Conservation (phyloP, 495 filamentous ascomycete species). For the Ramalina intermedia region DNA sequence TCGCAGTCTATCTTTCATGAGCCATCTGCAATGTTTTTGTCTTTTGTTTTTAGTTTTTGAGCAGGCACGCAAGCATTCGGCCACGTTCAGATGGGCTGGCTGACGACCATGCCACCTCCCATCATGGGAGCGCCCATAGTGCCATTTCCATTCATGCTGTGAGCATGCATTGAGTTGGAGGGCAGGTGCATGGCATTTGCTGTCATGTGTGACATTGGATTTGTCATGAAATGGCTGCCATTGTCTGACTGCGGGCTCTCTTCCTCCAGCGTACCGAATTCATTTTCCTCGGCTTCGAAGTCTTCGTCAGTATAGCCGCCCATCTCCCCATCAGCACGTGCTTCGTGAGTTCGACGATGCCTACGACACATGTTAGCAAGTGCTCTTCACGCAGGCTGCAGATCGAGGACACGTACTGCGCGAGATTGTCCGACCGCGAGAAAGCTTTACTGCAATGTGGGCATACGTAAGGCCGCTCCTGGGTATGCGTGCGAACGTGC, state of each 20-base stretch:
- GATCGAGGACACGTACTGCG: slow-evolving; percentile 57
- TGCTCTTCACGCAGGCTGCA: slow-evolving; percentile 57
- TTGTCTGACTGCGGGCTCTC: slow-evolving; percentile 42
- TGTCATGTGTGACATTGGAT: slow-evolving; percentile 43
- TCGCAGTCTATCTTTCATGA: too few relatives aligned
- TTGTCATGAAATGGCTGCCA: slow-evolving; percentile 27
- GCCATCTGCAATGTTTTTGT: too few relatives aligned
- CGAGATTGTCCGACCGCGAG: slow-evolving; percentile 94
- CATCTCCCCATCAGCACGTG: slow-evolving; percentile 51
- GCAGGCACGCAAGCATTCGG: too few relatives aligned
- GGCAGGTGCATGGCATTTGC: slow-evolving; percentile 23
- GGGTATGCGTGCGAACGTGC: slow-evolving; percentile 98
- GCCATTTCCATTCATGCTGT: background rate
- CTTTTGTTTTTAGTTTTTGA: too few relatives aligned
- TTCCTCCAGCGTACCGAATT: slow-evolving; percentile 61
- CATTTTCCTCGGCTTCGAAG: slow-evolving; percentile 56
- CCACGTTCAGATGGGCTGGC: background rate
- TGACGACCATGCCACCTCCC: background rate
- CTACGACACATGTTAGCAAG: slow-evolving; percentile 34
- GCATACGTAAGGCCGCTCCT: slow-evolving; percentile 96
- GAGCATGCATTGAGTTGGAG: slow-evolving; percentile 23
- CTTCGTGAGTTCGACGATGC: slow-evolving; percentile 92
- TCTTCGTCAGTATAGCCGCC: slow-evolving; percentile 58
- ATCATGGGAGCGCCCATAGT: slow-evolving; percentile 2
- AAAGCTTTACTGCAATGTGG: slow-evolving; percentile 97